Conservation (phyloP, 164 flowering plant genomes). For the Euptelea pleiosperma region DNA sequence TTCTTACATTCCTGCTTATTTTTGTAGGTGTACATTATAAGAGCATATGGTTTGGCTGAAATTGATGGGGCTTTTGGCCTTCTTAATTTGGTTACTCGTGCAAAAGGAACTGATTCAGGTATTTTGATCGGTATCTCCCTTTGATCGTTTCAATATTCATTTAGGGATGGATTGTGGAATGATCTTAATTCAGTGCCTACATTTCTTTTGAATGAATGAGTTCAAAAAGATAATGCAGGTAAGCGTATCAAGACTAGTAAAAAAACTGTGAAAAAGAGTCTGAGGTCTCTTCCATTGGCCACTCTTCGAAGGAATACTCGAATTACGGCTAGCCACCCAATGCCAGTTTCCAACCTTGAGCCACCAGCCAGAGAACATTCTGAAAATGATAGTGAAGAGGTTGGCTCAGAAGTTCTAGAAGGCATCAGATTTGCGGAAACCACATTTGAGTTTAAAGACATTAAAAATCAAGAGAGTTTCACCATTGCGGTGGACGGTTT, state of each 20-base stretch:
- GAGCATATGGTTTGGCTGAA: conserved; percentile 32
- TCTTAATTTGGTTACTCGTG: conserved; percentile 29
- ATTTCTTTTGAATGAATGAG: not conserved
- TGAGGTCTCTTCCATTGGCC: conserved; percentile 21
- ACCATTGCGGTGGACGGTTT: conserved; percentile 31
- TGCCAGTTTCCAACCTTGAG: conserved; percentile 4
- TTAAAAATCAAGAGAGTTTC: conserved; percentile 29
- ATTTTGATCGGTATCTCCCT: conserved; percentile 8
- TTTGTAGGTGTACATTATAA: conserved; percentile 46
- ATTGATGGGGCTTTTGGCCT: conserved; percentile 49
- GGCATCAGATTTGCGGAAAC: conserved; percentile 23
- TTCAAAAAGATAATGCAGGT: conserved; percentile 8
- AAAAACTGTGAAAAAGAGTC: conserved; percentile 22
- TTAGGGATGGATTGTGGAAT: too few relatives aligned
- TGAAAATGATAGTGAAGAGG: conserved; percentile 29
- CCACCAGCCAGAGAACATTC: conserved; percentile 25
- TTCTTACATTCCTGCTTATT: too few relatives aligned
- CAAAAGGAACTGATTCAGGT: conserved; percentile 29
- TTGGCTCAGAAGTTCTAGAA: conserved; percentile 29
- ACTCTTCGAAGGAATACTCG: conserved; percentile 18
- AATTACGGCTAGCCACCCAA: conserved; percentile 9
- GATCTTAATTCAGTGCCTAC: too few relatives aligned
- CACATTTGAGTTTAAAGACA: conserved; percentile 22
- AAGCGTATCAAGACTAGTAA: not conserved
- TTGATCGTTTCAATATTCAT: too few relatives aligned